These are phyloP conservation scores for Lasiodiplodia theobromae DNA, from an alignment of 2,329 filamentous ascomycete species.

Conservation along the genomic window DNA sequence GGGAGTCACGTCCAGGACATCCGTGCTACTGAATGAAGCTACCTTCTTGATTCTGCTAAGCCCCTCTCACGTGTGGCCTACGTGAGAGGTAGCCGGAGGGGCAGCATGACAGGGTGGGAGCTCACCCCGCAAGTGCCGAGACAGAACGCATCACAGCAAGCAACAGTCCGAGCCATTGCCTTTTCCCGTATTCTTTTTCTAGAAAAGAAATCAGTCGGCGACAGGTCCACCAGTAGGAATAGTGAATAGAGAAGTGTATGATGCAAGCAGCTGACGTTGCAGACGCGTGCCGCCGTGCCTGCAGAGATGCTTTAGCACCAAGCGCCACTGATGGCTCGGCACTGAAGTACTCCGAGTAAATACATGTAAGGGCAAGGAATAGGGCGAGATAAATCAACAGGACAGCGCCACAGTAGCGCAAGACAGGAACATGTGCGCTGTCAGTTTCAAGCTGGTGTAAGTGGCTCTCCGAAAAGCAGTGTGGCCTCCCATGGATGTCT, in stretches of 20 bases:
- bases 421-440: background rate
- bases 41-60: conserved; percentile 13
- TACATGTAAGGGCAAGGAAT: background rate
- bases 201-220: background rate
- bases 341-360: background rate
- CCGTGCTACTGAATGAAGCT: background rate
- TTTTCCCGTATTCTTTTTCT: no score
- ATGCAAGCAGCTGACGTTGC: conserved; percentile 16
- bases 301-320: background rate
- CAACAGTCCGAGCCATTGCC: background rate
- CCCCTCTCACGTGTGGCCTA: background rate
- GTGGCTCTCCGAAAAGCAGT: background rate
- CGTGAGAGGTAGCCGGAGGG: background rate
- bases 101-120: background rate
- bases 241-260: background rate
- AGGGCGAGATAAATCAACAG: background rate
- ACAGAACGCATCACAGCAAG: background rate
- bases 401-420: conserved; percentile 11
- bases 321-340: background rate
- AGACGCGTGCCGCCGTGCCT: conserved; percentile 12
- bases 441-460: background rate
- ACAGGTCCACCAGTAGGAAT: background rate
- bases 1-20: background rate
- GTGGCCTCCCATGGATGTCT: background rate
- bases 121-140: background rate